Conservation (phyloP, 805 yeast species). For the Wickerhamomyces canadensis region DNA sequence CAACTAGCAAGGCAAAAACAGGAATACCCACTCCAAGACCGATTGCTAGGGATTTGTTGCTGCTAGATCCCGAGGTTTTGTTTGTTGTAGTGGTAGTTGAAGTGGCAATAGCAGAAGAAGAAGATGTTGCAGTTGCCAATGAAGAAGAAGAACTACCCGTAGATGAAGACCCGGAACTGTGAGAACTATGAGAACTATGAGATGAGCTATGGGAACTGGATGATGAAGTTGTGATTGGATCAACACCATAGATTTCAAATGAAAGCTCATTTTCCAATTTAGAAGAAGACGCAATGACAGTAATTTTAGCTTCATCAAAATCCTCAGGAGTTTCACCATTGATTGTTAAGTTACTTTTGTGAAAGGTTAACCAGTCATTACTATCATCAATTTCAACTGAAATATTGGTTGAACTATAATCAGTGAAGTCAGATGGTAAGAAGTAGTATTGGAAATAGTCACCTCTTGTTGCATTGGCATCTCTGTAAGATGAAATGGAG, state of each 20-base stretch:
- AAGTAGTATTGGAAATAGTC: slow-evolving; percentile 53
- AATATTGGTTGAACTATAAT: slow-evolving; percentile 43
- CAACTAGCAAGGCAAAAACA: slow-evolving; percentile 41
- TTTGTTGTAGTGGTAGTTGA: slow-evolving; percentile 19
- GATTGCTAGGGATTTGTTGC: slow-evolving; percentile 60
- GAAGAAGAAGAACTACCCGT: slow-evolving; percentile 24
- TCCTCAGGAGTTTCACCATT: slow-evolving; percentile 58
- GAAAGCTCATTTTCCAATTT: slow-evolving; percentile 32
- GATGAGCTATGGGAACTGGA: slow-evolving; percentile 1
- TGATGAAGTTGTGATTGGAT: slow-evolving; percentile 17
- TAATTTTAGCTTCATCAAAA: slow-evolving; percentile 36
- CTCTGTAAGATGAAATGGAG: slow-evolving; percentile 44
- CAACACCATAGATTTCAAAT: slow-evolving; percentile 52
- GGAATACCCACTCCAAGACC: slow-evolving; percentile 91
- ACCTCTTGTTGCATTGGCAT: slow-evolving; percentile 66
- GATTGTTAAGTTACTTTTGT: slow-evolving; percentile 56
- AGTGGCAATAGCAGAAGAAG: slow-evolving; percentile 23
- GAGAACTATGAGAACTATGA: slow-evolving; percentile 18
- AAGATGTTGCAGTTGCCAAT: too few species aligned
- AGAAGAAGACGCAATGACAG: slow-evolving; percentile 34
- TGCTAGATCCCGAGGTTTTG: slow-evolving; percentile 5
- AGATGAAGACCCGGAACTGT: too few species aligned
- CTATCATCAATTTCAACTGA: slow-evolving; percentile 37
- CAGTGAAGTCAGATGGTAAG: slow-evolving; percentile 50
- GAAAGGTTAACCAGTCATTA: slow-evolving; percentile 65